Evolutionary conservation across 1,284 basidiomycete genomes (phyloP).

Genomic region (Boletus semigastroideus): DNA sequence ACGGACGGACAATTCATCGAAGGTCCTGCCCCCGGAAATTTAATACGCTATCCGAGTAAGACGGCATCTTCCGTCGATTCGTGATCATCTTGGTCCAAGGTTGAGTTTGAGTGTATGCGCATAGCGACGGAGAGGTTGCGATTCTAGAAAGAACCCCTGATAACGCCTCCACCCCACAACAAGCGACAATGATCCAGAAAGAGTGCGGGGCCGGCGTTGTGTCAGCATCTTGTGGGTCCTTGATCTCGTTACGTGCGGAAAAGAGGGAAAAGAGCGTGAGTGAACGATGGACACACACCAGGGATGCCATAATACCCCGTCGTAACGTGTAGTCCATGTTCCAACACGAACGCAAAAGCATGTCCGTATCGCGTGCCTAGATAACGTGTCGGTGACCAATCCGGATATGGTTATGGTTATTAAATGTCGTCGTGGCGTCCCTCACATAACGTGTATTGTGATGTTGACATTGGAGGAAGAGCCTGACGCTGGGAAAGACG

Average conservation of each 20-base stretch:
- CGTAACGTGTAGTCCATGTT: constrained; percentile 7
- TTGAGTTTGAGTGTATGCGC: background rate
- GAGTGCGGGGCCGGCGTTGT: constrained; percentile 5
- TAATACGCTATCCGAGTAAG: background rate
- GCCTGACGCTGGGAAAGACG: constrained; percentile 21
- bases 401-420: background rate
- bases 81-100: background rate
- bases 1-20: background rate
- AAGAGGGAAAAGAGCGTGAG: background rate
- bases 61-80: constrained; percentile 2
- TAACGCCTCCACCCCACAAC: background rate
- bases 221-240: background rate
- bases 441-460: constrained; percentile 7
- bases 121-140: background rate
- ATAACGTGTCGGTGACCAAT: background rate
- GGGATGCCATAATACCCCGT: constrained; percentile 19
- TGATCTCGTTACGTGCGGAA: background rate
- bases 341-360: constrained; percentile 2
- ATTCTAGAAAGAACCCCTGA: background rate
- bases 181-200: background rate
- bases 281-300: constrained; percentile 1
- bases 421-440: constrained; percentile 17
- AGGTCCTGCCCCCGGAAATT: background rate
- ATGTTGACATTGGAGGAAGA: background rate
- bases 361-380: constrained; percentile 9